Evolutionary conservation across 371 early-diverging fungal species (phyloP).

Genomic region (Gilbertella persicaria): DNA sequence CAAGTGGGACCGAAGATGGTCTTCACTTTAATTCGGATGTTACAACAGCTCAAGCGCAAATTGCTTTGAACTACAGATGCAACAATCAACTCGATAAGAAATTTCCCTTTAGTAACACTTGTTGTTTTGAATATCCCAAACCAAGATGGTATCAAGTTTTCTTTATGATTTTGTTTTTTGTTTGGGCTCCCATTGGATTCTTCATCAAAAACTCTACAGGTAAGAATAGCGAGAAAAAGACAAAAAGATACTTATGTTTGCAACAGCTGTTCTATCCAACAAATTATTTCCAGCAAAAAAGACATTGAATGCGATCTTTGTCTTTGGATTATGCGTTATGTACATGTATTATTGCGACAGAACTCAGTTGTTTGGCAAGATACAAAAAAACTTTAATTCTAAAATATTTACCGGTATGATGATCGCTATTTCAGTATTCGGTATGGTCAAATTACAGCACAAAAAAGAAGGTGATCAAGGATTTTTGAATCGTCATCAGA

Average conservation of each 20-base stretch:
- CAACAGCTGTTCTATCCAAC: background rate
- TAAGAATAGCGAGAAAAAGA: constrained; percentile 9
- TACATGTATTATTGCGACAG: constrained; percentile 69
- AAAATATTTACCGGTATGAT: constrained; percentile 49
- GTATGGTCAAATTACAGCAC: constrained; percentile 44
- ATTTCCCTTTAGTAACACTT: constrained; percentile 55
- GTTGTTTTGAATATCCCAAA: constrained; percentile 64
- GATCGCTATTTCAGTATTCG: constrained; percentile 33
- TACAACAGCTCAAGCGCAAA: constrained; percentile 48
- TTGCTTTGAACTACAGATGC: constrained; percentile 68
- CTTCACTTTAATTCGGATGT: constrained; percentile 57
- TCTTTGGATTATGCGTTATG: constrained; percentile 51
- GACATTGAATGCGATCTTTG: constrained; percentile 38
- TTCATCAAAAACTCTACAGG: constrained; percentile 24
- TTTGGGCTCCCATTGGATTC: constrained; percentile 53
- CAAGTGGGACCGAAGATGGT: constrained; percentile 58
- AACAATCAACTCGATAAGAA: constrained; percentile 51
- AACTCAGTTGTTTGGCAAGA: constrained; percentile 68
- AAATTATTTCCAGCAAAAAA: constrained; percentile 6
- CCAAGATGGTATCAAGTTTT: constrained; percentile 53
- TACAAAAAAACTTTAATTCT: constrained; percentile 57
- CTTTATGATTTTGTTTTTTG: constrained; percentile 46
- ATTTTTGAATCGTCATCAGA: constrained; percentile 74
- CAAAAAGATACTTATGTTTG: background rate
- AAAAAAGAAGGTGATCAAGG: constrained; percentile 37